These are phyloP conservation scores for Nakazawaea molendinolei DNA, from an alignment of 805 yeast species.

Conservation along the genomic window DNA sequence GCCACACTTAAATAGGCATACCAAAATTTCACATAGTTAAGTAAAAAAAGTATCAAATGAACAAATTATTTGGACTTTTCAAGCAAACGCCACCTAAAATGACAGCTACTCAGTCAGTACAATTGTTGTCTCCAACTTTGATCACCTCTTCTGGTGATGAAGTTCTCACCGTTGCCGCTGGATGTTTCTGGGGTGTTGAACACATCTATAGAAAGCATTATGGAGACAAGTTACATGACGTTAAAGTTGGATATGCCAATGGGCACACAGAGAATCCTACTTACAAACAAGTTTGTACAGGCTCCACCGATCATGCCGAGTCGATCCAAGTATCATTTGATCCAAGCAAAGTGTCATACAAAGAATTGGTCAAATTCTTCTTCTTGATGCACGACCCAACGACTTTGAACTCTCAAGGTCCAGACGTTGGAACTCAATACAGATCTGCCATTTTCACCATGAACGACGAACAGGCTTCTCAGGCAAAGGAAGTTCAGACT, in stretches of 20 bases:
- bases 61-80: no score
- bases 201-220: constrained; percentile 71
- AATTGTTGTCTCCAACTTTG: constrained; percentile 19
- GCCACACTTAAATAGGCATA: no score
- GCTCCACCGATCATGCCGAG: constrained; percentile 77
- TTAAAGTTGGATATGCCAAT: constrained; percentile 87
- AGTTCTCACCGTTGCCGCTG: constrained; percentile 51
- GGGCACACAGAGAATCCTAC: constrained; percentile 51
- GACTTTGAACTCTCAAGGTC: constrained; percentile 74
- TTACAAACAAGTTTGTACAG: constrained; percentile 70
- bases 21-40: no score
- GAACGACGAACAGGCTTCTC: constrained; percentile 38
- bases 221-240: constrained; percentile 59
- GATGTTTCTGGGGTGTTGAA: constrained; percentile 89
- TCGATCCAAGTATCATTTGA: constrained; percentile 78
- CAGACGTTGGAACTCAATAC: constrained; percentile 85
- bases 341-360: constrained; percentile 53
- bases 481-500: constrained; percentile 35
- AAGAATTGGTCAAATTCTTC: constrained; percentile 71
- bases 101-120: no score
- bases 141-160: constrained; percentile 37
- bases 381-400: constrained; percentile 96
- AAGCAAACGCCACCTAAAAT: no score
- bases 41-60: no score
- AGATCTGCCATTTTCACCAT: constrained; percentile 75